These are phyloP conservation scores for Pichia nanzhaoensis DNA, from an alignment of 805 yeast genomes.

Conservation along the genomic window DNA sequence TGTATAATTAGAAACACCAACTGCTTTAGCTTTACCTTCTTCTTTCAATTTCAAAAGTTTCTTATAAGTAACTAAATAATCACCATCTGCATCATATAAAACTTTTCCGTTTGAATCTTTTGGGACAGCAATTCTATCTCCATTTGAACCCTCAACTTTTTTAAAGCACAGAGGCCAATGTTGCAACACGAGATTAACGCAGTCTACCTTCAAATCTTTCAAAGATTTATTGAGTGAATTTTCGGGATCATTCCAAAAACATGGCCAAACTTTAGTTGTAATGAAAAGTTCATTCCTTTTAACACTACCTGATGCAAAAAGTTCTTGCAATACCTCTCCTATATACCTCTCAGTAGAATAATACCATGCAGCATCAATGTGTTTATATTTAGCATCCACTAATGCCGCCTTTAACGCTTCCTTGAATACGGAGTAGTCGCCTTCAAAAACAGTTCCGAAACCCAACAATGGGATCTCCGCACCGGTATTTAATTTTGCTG, in stretches of 20 bases:
- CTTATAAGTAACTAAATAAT: conserved; percentile 56
- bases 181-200: conserved; percentile 58
- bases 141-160: conserved; percentile 32
- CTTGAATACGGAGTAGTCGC: conserved; percentile 50
- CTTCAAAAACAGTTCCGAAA: conserved; percentile 27
- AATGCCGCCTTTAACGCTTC: conserved; percentile 55
- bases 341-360: conserved; percentile 57
- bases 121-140: conserved; percentile 35
- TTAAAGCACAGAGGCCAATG: no score
- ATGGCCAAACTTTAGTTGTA: conserved; percentile 58
- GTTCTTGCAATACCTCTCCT: conserved; percentile 55
- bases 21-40: conserved; percentile 50
- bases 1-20: conserved; percentile 78
- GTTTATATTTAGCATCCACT: conserved; percentile 69
- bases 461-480: conserved; percentile 18
- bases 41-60: conserved; percentile 52
- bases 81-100: conserved; percentile 27
- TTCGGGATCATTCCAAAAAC: conserved; percentile 33
- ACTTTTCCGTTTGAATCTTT: conserved; percentile 31
- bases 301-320: no score
- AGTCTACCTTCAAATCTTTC: conserved; percentile 45
- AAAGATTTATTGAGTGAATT: conserved; percentile 47
- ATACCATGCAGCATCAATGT: conserved; percentile 69
- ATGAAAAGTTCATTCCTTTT: conserved; percentile 51
- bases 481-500: conserved; percentile 13